Conservation (phyloP, 2,329 filamentous ascomycete genomes). For the Monosporascus ibericus region DNA sequence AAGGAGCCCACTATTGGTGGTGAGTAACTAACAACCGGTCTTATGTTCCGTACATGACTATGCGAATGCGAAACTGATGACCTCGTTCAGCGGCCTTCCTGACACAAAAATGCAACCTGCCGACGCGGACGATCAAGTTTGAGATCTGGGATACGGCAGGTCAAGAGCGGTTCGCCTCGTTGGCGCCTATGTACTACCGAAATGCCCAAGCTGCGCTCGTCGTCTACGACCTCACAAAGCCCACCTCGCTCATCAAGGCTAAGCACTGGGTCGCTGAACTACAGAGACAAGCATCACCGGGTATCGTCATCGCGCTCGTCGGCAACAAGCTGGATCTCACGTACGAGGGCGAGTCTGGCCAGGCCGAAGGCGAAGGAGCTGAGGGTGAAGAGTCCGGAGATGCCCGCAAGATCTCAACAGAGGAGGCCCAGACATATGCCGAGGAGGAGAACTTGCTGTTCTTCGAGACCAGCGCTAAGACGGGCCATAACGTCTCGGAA, state of each 20-base stretch:
- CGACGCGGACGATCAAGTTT: constrained; percentile 85
- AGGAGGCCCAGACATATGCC: constrained; percentile 86
- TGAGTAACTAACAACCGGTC: constrained; percentile 36
- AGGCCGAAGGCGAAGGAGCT: constrained; percentile 43
- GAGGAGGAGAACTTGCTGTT: constrained; percentile 92
- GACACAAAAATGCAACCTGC: constrained; percentile 97
- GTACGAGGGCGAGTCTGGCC: constrained; percentile 45
- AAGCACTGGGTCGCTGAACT: constrained; percentile 99
- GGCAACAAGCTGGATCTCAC: constrained; percentile 95
- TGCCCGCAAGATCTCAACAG: constrained; percentile 82
- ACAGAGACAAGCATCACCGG: constrained; percentile 89
- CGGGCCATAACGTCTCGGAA: constrained; percentile 85
- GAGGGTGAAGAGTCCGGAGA: constrained; percentile 58
- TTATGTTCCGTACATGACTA: constrained; percentile 1
- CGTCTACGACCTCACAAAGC: constrained; percentile 97
- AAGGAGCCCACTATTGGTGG: constrained; percentile 99
- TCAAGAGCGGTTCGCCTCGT: constrained; percentile 92
- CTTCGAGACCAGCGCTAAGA: constrained; percentile 98
- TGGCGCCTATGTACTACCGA: constrained; percentile 99
- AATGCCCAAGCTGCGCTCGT: constrained; percentile 97
- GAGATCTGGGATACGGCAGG: constrained; percentile 98
- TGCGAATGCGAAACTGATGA: constrained; percentile 2
- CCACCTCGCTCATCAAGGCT: constrained; percentile 89
- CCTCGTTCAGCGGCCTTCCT: constrained; percentile 74
- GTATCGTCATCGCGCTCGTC: constrained; percentile 94